Conservation (phyloP, 1,139 yeast genomes). For the Pichia sp. region DNA sequence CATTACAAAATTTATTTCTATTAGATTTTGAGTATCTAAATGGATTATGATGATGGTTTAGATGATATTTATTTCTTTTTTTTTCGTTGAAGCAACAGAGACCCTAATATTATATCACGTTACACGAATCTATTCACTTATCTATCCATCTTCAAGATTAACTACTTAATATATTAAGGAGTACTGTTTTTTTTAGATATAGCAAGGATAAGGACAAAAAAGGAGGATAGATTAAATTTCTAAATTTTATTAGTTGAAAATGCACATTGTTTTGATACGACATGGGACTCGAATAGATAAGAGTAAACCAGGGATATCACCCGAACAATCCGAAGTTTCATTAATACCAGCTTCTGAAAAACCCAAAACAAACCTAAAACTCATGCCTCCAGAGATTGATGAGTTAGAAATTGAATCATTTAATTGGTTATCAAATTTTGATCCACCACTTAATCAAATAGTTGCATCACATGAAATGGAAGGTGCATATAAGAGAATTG, state of each 20-base stretch:
- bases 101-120: too few relatives aligned
- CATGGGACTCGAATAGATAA: conserved; percentile 30
- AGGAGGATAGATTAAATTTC: too few relatives aligned
- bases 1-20: too few relatives aligned
- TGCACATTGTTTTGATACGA: conserved; percentile 30
- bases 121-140: too few relatives aligned
- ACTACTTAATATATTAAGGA: too few relatives aligned
- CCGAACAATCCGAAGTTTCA: conserved; percentile 10
- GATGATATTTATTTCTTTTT: too few relatives aligned
- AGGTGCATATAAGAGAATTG: conserved; percentile 23
- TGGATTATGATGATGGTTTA: too few relatives aligned
- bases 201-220: not conserved
- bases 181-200: not conserved
- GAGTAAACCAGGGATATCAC: conserved; percentile 14
- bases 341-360: not conserved
- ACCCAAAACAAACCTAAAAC: not conserved
- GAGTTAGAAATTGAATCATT: conserved; percentile 14
- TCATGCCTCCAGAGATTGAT: conserved; percentile 2
- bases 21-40: too few relatives aligned
- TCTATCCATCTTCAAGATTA: too few relatives aligned
- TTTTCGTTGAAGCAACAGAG: too few relatives aligned
- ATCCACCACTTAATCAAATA: conserved; percentile 28
- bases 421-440: conserved; percentile 30
- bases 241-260: conserved; percentile 4
- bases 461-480: conserved; percentile 25